phyloP scores from a whole-genome alignment of 805 yeast genomes.

The Hanseniaspora pseudoguilliermondii region DNA sequence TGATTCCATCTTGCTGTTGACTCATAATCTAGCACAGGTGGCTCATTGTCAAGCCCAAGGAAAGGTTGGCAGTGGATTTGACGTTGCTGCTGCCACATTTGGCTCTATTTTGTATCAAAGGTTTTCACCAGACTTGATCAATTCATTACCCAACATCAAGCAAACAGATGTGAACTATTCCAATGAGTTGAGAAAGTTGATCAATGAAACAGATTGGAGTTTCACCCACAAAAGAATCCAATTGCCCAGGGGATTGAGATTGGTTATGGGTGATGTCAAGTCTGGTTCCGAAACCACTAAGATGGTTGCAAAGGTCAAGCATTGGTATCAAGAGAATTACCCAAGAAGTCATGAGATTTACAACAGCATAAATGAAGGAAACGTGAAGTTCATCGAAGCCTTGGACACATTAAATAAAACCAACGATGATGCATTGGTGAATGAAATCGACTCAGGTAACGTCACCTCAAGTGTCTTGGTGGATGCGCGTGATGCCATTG shows the following conservation, averaged over 20 bases:
- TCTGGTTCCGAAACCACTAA: slow-evolving; percentile 94
- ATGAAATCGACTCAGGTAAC: slow-evolving; percentile 15
- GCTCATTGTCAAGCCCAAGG: slow-evolving; percentile 92
- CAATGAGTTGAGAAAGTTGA: slow-evolving; percentile 26
- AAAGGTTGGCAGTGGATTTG: slow-evolving; percentile 94
- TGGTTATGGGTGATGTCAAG: slow-evolving; percentile 85
- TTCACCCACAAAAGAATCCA: slow-evolving; percentile 41
- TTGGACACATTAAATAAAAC: slow-evolving; percentile 32
- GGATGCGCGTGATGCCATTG: slow-evolving; percentile 27
- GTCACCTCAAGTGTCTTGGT: slow-evolving; percentile 13
- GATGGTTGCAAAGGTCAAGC: slow-evolving; percentile 59
- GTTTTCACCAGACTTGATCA: slow-evolving; percentile 47
- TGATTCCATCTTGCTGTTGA: slow-evolving; percentile 21
- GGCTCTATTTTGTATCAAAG: slow-evolving; percentile 78
- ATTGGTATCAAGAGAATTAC: slow-evolving; percentile 51
- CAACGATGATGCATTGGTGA: slow-evolving; percentile 23
- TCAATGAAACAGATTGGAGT: slow-evolving; percentile 45
- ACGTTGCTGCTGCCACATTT: slow-evolving; percentile 87
- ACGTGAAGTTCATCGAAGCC: slow-evolving; percentile 41
- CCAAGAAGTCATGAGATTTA: slow-evolving; percentile 43
- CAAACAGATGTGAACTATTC: slow-evolving; percentile 22
- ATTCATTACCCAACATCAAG: slow-evolving; percentile 23
- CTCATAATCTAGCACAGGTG: slow-evolving; percentile 78
- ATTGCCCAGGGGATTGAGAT: slow-evolving; percentile 54
- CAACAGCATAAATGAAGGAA: slow-evolving; percentile 42